Conservation (phyloP, 371 early-diverging fungal species). For the Lichtheimia ornata region DNA sequence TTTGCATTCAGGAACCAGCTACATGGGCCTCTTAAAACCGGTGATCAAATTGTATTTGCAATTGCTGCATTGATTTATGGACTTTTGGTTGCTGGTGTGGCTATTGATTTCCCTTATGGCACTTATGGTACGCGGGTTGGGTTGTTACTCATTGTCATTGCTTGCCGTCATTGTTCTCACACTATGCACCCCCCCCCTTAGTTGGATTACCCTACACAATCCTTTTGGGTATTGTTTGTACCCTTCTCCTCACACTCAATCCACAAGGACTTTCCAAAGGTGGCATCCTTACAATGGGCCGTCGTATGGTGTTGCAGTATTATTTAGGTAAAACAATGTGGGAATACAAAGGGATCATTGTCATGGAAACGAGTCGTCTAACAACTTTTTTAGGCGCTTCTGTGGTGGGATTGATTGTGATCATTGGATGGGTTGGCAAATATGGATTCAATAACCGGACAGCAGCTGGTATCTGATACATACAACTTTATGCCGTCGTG, state of each 20-base stretch:
- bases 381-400: constrained; percentile 29
- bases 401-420: constrained; percentile 40
- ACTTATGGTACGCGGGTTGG: constrained; percentile 23
- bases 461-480: constrained; percentile 13
- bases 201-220: constrained; percentile 34
- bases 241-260: constrained; percentile 26
- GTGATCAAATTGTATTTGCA: constrained; percentile 29
- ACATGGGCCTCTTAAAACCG: constrained; percentile 29
- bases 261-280: constrained; percentile 24
- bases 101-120: constrained; percentile 49
- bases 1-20: constrained; percentile 49
- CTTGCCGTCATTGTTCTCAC: too few relatives aligned
- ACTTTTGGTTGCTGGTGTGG: constrained; percentile 40
- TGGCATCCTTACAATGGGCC: constrained; percentile 43
- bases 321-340: constrained; percentile 19
- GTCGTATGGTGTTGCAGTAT: constrained; percentile 49
- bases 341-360: neutral
- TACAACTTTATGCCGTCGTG: too few relatives aligned
- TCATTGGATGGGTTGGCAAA: constrained; percentile 48
- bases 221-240: constrained; percentile 27
- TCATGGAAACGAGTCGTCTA: neutral
- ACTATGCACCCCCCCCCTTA: constrained; percentile 4
- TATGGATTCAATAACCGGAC: constrained; percentile 45
- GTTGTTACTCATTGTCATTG: neutral
- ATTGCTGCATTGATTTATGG: constrained; percentile 39